Conservation (phyloP, 164 flowering plant genomes). For the Houttuynia cordata region DNA sequence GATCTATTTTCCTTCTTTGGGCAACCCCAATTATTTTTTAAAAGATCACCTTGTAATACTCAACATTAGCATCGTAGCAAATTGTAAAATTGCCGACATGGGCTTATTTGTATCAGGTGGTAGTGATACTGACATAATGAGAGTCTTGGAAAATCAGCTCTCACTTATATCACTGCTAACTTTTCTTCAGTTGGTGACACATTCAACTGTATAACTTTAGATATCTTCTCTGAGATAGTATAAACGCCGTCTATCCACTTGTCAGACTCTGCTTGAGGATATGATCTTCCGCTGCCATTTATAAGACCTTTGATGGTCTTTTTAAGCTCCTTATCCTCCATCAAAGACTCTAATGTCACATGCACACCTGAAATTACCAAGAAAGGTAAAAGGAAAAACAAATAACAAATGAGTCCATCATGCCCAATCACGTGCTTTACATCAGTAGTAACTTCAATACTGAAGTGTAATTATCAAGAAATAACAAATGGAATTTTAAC, state of each 20-base stretch:
- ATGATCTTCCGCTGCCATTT: slow-evolving; percentile 58
- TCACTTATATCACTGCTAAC: slow-evolving; percentile 8
- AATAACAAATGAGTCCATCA: background rate
- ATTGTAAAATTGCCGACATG: no score
- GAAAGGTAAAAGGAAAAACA: background rate
- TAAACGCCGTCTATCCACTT: background rate
- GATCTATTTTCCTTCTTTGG: no score
- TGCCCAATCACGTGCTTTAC: background rate
- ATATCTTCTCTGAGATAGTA: slow-evolving; percentile 10
- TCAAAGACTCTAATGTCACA: slow-evolving; percentile 66
- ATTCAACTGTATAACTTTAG: slow-evolving; percentile 8
- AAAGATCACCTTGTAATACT: no score
- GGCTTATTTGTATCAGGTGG: no score
- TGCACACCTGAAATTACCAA: slow-evolving; percentile 51
- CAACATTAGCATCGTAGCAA: no score
- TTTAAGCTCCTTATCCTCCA: slow-evolving; percentile 52
- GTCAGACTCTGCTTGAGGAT: slow-evolving; percentile 23
- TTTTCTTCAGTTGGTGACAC: slow-evolving; percentile 12
- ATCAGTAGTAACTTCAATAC: background rate
- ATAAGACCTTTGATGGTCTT: slow-evolving; percentile 46
- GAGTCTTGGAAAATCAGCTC: background rate
- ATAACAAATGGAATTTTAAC: no score
- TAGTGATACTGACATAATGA: background rate
- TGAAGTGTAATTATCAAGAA: no score
- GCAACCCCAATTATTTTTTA: no score